A percentile compares a stretch with the other conserved stretches of the same genome.
Conservation (phyloP, 2,329 filamentous ascomycete species). For the Exophiala oligosperma region DNA sequence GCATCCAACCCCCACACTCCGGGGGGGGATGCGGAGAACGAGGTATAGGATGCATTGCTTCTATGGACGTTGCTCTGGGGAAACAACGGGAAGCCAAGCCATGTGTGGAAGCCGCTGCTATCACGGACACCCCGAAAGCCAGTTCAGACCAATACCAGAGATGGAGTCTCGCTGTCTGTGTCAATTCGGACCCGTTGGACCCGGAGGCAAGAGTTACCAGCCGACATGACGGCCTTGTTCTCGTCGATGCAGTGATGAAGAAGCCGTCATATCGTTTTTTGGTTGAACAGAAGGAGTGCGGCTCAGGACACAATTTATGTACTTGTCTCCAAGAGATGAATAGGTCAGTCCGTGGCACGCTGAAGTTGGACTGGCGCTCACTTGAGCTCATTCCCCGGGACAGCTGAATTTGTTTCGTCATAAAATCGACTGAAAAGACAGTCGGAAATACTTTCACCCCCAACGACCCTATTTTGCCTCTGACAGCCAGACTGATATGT, state of each 20-base stretch:
- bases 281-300: background rate
- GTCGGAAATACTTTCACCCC: constrained; percentile 3
- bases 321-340: background rate
- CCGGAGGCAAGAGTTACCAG: background rate
- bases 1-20: background rate
- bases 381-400: too few relatives aligned
- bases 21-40: background rate
- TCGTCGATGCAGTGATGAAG: background rate
- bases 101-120: too few relatives aligned
- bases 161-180: background rate
- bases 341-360: background rate
- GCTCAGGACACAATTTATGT: background rate
- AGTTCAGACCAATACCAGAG: background rate
- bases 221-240: background rate
- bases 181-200: background rate
- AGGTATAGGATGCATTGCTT: background rate
- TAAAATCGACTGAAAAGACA: constrained; percentile 7
- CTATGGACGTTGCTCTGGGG: background rate
- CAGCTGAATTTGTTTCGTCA: too few relatives aligned
- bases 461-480: background rate
- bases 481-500: background rate
- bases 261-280: background rate
- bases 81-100: too few relatives aligned
- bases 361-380: too few relatives aligned
- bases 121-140: too few relatives aligned